phyloP scores from a whole-genome alignment of 1,284 basidiomycete genomes.

The Inonotus obliquus region DNA sequence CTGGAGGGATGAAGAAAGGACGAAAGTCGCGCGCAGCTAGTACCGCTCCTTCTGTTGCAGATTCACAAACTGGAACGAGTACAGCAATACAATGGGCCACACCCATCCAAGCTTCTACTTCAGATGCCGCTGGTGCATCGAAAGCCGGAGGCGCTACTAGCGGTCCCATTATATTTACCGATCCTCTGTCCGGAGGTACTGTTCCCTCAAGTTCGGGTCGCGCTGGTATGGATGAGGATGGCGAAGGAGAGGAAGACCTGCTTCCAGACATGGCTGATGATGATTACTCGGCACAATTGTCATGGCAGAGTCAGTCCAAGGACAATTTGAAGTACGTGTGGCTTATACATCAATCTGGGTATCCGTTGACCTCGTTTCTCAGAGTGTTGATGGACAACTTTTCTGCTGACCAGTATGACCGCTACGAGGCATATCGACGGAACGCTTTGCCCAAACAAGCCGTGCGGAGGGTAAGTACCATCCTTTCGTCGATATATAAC shows the following conservation, averaged over 20 bases:
- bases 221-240: constrained; percentile 37
- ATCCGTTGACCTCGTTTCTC: constrained; percentile 9
- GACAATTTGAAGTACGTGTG: constrained; percentile 69
- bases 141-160: constrained; percentile 14
- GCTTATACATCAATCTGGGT: too few relatives aligned
- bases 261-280: constrained; percentile 81
- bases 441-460: constrained; percentile 80
- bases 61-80: constrained; percentile 1
- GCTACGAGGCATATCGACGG: constrained; percentile 83
- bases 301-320: constrained; percentile 79
- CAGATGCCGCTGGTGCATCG: constrained; percentile 13
- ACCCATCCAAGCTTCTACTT: constrained; percentile 6
- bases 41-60: constrained; percentile 11
- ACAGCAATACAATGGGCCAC: constrained; percentile 15
- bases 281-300: constrained; percentile 74
- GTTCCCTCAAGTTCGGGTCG: constrained; percentile 20
- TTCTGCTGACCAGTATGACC: constrained; percentile 77
- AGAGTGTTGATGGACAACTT: constrained; percentile 88
- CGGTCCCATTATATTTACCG: constrained; percentile 26
- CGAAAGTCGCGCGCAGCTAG: constrained; percentile 17
- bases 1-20: constrained; percentile 6
- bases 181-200: constrained; percentile 16
- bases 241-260: constrained; percentile 68
- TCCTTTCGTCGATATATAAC: not conserved
- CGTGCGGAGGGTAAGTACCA: constrained; percentile 61